Evolutionary conservation across 2,329 filamentous ascomycete species (phyloP), one percentile per base, ranked within the genome.

Genomic region (Cytospora paraplurivora): DNA sequence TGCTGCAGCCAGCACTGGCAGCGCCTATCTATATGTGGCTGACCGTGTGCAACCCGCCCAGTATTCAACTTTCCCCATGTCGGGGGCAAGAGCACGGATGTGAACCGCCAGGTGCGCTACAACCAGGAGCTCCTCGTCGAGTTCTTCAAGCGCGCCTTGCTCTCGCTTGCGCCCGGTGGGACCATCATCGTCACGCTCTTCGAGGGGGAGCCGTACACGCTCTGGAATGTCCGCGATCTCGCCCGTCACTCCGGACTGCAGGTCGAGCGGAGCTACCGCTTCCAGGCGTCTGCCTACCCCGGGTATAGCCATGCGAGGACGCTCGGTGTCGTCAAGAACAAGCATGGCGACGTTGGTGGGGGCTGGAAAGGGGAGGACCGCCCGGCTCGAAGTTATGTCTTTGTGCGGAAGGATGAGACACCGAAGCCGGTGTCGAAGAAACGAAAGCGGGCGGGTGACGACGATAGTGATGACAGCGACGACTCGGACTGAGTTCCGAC

Each of bases 41-140:
- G 13, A 60, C 44, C 47, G 27, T 11, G 8, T 1, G 19, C 27
- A 27, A 27, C 13, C 38, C 15, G 4, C 32, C 47, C 55, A 67
- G 62, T 94, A 68, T 99, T 98, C 85, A 97, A 97, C 81, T 99
- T 99, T 76, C 95, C 95, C 41, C 95, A 99, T 78, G 90, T 96
- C 4, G 95, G 95, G 67, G 95, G 95, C 53, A 88, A 96, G 71
- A 90, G 87, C 68, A 98, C 90, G 69, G 93, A 98, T 78, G 90
- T 97, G 62, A 97, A 97, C 79, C 84, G 95, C 41, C 95, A 99
- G 77, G 93, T 97, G 15, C 88, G 95, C 62, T 87, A 91, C 75
- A 98, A 99, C 78, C 93, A 97, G 76, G 87, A 90, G 71, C 81
- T 92, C 57, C 81, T 92, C 41, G 88, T 91, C 15, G 79, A 81